Evolutionary conservation across 1,139 yeast species (phyloP), one percentile per base, ranked within the genome.

Genomic region (Hemisphaericaspora subhashii): DNA sequence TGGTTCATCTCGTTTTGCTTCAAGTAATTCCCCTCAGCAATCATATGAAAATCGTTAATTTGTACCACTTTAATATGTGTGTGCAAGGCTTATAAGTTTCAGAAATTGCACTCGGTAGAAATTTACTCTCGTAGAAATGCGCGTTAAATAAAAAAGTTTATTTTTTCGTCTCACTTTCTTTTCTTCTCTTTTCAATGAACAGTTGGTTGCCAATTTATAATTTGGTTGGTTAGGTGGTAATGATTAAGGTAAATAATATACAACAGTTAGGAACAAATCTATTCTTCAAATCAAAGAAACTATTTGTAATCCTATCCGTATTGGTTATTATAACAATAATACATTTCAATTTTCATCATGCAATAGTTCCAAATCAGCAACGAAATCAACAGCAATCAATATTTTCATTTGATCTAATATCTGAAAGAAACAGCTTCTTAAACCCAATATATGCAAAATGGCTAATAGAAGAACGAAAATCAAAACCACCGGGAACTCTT

Each of bases 401-500:
- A 6, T 5, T 18, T 5, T 17, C 40, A 16, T 35, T 45, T 31
- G 47, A 46, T 36, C 17, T 51, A 4, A 27, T 40, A 5, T 31
- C 40, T 3, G 37, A 41, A n/a, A 34, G 58, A 34, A 33, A 37
- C 9, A 32, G 17, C 9, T 49, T 44, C 34, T 22, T 20, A 22
- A 50, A 54, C 24, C 52, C 52, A 2, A 38, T 54, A 16, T 50
- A 45, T 39, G 21, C 43, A 4, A 38, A 43, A 27, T 50, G 53
- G 50, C 23, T 24, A 27, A 26, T 18, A 8, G 34, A 29, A 10
- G 28, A 26, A 17, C 11, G 11, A 26, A 31, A 29, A 16, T 27
- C 24, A 30, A 37, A 23, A 10, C 7, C 20, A 8, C 13, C 21
- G 15, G 28, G 16, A n/a, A 28, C 38, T 22, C 5, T 47, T 11